Base-by-base conservation (phyloP, 2,329 filamentous ascomycete species). In the Alternaria sp. region DNA sequence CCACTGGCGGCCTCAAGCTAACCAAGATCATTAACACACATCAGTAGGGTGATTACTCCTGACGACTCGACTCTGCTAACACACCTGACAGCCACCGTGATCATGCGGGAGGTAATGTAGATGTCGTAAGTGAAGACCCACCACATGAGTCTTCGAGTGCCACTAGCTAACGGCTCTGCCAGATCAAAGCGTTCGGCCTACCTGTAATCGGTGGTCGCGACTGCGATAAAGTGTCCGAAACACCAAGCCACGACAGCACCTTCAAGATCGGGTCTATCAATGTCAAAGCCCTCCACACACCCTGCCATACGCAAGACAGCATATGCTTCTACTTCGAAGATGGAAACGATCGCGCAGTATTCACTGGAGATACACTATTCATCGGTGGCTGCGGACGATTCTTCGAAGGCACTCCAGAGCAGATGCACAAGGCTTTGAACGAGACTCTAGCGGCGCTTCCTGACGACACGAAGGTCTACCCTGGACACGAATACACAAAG, bases 401-500 rank as follows among this genome's bases (percentile, higher is more conserved):
- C 83, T 99, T 99, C 74, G 95, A 99, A 79, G 95, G 95, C 18
- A 93, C 85, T 9, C 88, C 93, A 0, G 85, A 87, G 59, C 91
- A 80, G 82, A 99, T 99, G 95, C 86, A 99, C 81, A 91, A 88
- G 70, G 94, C 95, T 0, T 80, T 99, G 72, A 99, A 99, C 79
- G 88, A 92, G 80, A 92, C 89, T 0, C 86, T 99, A 44, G 92
- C 87, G 3, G 81, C 87, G 6, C 81, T 99, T 57, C 94, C 95
- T 0, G 90, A 96, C 69, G 93, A 98, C 71, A 98, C 95, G 1
- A 90, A 90, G 66, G 92, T 99, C 66, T 99, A 92, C 76, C 94
- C 94, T 18, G 95, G 95, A 4, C 95, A 99, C 73, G 95, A 98
- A 79, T 99, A 99, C 81, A 99, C 95, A n/a, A 97, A 95, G 80